A percentile compares a stretch with the other conserved stretches of the same genome.
phyloP scores from a whole-genome alignment of 345 rosid species.

The Hibiscus tridactylites region DNA sequence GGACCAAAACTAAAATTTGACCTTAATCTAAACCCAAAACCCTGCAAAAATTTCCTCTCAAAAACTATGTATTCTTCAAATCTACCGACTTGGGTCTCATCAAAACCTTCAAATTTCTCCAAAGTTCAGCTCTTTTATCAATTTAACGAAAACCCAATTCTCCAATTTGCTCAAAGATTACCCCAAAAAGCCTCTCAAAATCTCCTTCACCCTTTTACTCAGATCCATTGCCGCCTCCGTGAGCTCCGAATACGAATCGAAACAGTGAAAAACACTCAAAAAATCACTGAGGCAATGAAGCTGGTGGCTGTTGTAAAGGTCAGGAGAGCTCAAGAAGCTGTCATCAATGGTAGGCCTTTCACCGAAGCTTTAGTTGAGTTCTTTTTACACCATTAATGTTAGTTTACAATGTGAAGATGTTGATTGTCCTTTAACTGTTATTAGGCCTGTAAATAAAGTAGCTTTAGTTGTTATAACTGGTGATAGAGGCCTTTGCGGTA shows the following conservation, averaged over 20 bases:
- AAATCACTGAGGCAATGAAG: constrained; percentile 81
- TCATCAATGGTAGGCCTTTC: constrained; percentile 67
- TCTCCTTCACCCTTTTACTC: not conserved
- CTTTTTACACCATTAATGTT: constrained; percentile 39
- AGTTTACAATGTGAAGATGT: constrained; percentile 50
- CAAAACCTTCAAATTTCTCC: constrained; percentile 33
- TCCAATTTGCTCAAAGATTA: not conserved
- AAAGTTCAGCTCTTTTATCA: constrained; percentile 9
- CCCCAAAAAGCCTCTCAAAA: not conserved
- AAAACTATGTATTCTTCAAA: constrained; percentile 28
- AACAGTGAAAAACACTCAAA: constrained; percentile 53
- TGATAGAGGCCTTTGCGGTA: constrained; percentile 79
- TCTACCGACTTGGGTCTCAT: constrained; percentile 22
- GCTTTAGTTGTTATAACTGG: constrained; percentile 60
- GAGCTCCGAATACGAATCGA: constrained; percentile 53
- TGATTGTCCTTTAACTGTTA: constrained; percentile 54
- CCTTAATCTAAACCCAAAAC: not conserved
- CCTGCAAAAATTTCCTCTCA: not conserved
- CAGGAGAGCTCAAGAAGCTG: constrained; percentile 84
- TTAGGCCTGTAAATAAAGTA: constrained; percentile 72
- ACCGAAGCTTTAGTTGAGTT: constrained; percentile 47
- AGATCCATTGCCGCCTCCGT: constrained; percentile 38
- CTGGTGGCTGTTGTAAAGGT: constrained; percentile 75
- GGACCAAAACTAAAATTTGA: not conserved
- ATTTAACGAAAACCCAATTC: constrained; percentile 26